Evolutionary conservation across 1,139 yeast species (phyloP).

Genomic region (Magnusiomyces tetraspermus): DNA sequence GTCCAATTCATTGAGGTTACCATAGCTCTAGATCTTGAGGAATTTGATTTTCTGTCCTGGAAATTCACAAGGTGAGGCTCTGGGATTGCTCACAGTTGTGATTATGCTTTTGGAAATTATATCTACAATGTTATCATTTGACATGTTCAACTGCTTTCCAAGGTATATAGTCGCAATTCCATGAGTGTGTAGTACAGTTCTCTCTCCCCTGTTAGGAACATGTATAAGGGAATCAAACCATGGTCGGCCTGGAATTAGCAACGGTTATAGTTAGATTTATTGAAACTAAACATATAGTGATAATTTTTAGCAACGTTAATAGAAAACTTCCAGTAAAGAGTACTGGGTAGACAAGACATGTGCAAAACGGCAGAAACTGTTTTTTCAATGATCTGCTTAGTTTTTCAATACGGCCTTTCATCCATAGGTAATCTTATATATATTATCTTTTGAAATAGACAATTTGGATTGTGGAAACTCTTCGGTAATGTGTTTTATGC

Average conservation of each 20-base stretch:
- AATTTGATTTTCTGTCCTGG: not conserved
- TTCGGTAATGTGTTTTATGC: not conserved
- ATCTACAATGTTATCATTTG: not conserved
- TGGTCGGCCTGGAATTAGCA: no score
- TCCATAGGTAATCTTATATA: no score
- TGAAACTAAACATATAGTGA: no score
- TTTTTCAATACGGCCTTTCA: not conserved
- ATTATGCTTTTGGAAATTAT: not conserved
- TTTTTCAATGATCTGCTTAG: not conserved
- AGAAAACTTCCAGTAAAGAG: not conserved
- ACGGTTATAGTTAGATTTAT: no score
- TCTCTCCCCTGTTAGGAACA: no score
- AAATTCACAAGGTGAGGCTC: not conserved
- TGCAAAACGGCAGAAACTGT: not conserved
- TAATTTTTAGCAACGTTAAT: not conserved
- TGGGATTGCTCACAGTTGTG: not conserved
- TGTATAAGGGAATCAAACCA: no score
- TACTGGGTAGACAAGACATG: not conserved
- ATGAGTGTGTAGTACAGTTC: not conserved
- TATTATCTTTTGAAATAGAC: not conserved
- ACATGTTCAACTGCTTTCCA: not conserved
- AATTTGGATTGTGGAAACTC: not conserved
- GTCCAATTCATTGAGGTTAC: not conserved
- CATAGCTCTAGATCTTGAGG: not conserved
- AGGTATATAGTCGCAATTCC: not conserved